Conservation (phyloP, 306 rosid genomes). For the Lathyrus tuberosus region DNA sequence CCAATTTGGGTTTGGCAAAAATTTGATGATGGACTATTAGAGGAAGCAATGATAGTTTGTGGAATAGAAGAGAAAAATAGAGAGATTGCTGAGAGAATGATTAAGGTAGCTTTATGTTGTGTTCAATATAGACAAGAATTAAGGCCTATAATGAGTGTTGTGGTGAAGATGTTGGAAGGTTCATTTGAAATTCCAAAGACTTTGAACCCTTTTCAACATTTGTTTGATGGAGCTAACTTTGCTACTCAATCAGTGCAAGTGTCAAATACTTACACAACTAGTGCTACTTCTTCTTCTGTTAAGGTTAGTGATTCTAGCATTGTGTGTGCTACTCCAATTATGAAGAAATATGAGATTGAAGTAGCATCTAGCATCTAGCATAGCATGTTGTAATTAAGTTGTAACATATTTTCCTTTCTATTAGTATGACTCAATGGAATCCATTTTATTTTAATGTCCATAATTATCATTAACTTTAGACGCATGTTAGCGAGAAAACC, state of each 20-base stretch:
- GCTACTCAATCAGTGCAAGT: neutral
- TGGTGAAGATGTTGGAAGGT: conserved; percentile 24
- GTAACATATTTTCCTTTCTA: neutral
- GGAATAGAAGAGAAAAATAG: neutral
- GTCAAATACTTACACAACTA: conserved; percentile 18
- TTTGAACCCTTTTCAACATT: conserved; percentile 1
- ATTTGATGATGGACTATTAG: neutral
- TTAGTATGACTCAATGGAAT: neutral
- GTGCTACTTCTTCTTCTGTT: conserved; percentile 31
- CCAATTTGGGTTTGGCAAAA: conserved; percentile 9
- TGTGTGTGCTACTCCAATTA: conserved; percentile 36
- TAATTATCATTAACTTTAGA: too few species aligned
- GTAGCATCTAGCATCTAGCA: conserved; percentile 16
- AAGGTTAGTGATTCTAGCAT: conserved; percentile 20
- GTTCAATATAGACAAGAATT: conserved; percentile 19
- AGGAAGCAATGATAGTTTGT: neutral
- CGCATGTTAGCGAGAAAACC: too few species aligned
- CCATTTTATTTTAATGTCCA: too few species aligned
- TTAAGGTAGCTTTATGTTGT: conserved; percentile 12
- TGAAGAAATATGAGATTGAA: conserved; percentile 39
- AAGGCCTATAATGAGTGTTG: conserved; percentile 16
- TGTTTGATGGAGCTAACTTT: neutral
- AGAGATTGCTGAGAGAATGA: conserved; percentile 3
- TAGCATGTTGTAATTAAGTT: neutral
- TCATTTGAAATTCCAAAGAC: neutral